Evolutionary conservation across 805 yeast species (phyloP), one percentile per base, ranked within the genome.

Genomic region (Hagleromyces aurorensis): DNA sequence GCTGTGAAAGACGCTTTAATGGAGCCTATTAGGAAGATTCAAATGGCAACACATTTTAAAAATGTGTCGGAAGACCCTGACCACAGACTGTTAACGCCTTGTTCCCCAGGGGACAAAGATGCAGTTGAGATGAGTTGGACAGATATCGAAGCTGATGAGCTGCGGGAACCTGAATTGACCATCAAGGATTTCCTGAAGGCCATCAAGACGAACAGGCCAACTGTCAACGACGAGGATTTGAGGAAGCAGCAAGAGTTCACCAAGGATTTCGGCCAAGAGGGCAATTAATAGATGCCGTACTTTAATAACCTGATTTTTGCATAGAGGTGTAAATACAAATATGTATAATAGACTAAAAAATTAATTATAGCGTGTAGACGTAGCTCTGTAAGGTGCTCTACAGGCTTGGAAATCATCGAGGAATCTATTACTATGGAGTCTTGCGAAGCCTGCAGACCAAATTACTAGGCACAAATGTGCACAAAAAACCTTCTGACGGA

Each of bases 11-110:
- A 91, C 57, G 97, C 97, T 0, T 65, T 91, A 44, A 91, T 91
- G 98, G 93, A 89, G 57, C 98, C 99, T 2, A 85, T 91, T 36
- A 72, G 98, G 47, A 86, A 85, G 53, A 85, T 91, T 40, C 97
- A 89, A 58, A 78, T 74, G 50, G 96, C 98, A 1, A 91, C 98
- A 0, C 98, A 91, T 64, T 91, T 91, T 65, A 81, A 80, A 52
- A 66, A 69, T 37, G 64, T 67, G 6, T 68, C 61, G 3, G 64
- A 61, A 16, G 62, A 59, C 17, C 48, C 59, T 8, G 55, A 55
- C 1, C 19, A 25, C 7, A 44, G 56, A 16, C 76, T 74, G 52
- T 69, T 74, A 28, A 82, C 87, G 10, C 98, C 98, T 1, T 91
- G 98, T 52, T 86, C 96, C 0, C 99, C 99, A 0, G 99, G 99